Evolutionary conservation across 768 basidiomycete genomes (phyloP).

Genomic region (Panellus pusillus): DNA sequence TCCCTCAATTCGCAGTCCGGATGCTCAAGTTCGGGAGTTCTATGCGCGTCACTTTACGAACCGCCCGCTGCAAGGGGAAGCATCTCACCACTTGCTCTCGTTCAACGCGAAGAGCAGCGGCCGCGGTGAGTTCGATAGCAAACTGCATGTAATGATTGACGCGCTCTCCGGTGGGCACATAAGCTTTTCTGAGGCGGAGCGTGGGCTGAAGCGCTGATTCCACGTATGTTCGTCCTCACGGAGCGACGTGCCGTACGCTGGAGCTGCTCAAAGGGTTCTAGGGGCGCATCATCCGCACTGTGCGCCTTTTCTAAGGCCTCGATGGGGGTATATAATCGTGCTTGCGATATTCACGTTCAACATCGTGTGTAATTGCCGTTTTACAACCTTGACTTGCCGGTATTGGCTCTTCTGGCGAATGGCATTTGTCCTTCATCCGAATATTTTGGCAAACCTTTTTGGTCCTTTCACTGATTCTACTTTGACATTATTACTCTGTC

Average conservation of each 20-base stretch:
- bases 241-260: slow-evolving; percentile 15
- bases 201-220: too few relatives aligned
- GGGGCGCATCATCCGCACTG: slow-evolving; percentile 14
- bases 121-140: background rate
- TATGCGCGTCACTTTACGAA: slow-evolving; percentile 38
- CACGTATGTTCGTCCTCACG: background rate
- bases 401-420: too few relatives aligned
- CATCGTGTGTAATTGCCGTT: background rate
- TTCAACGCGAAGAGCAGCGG: background rate
- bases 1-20: slow-evolving; percentile 51
- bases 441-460: background rate
- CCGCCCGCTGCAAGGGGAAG: slow-evolving; percentile 29
- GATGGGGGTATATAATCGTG: slow-evolving; percentile 14
- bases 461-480: too few relatives aligned
- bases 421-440: too few relatives aligned
- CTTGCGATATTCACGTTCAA: slow-evolving; percentile 14
- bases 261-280: slow-evolving; percentile 15
- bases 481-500: too few relatives aligned
- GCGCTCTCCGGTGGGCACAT: slow-evolving; percentile 17
- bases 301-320: slow-evolving; percentile 12
- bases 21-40: slow-evolving; percentile 88
- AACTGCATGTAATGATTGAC: slow-evolving; percentile 6
- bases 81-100: background rate
- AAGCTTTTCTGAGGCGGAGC: background rate
- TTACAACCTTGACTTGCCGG: too few relatives aligned